phyloP scores from a whole-genome alignment of 371 early-diverging fungal species.

The Coemansia sp. region DNA sequence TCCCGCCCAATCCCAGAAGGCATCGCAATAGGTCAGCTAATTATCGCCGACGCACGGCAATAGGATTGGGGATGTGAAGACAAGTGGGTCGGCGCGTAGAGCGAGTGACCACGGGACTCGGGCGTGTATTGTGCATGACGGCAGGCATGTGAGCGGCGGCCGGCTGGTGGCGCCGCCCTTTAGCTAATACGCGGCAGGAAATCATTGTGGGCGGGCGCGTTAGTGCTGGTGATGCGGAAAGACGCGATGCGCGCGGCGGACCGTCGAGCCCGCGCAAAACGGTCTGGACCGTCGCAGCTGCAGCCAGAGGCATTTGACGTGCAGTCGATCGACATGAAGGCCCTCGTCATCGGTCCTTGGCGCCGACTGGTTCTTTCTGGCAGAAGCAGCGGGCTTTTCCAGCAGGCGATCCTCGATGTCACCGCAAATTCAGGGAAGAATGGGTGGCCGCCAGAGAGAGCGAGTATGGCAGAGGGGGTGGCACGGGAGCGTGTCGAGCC shows the following conservation, averaged over 20 bases:
- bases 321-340: constrained; percentile 7
- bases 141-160: not conserved
- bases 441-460: not conserved
- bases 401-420: constrained; percentile 4
- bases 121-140: not conserved
- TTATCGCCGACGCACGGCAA: not conserved
- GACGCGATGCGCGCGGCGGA: not conserved
- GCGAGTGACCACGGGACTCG: not conserved
- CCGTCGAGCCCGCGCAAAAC: not conserved
- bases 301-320: not conserved
- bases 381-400: constrained; percentile 7
- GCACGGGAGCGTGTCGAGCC: not conserved
- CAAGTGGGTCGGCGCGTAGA: not conserved
- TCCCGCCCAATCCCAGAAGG: not conserved
- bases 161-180: constrained; percentile 1
- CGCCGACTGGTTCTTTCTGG: constrained; percentile 2
- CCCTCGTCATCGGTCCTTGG: constrained; percentile 10
- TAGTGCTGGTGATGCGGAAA: not conserved
- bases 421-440: not conserved
- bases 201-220: not conserved
- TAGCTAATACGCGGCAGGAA: not conserved
- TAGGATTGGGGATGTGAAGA: not conserved
- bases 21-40: not conserved
- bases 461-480: not conserved
- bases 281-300: constrained; percentile 2